phyloP scores from a whole-genome alignment of 352 stramenopile species.

The Aphanomyces euteiches region DNA sequence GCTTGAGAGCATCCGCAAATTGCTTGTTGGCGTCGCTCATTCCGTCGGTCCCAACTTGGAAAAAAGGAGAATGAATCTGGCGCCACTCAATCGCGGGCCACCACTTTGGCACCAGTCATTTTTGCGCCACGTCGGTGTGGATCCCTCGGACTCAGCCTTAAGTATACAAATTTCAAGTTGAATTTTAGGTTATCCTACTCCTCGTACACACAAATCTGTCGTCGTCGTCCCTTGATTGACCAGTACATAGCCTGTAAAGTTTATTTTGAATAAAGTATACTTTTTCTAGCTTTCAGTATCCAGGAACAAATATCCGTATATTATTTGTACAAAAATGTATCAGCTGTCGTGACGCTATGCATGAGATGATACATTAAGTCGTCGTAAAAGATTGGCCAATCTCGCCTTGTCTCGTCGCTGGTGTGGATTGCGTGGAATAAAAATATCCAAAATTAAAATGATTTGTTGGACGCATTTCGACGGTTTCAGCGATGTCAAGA shows the following conservation, averaged over 20 bases:
- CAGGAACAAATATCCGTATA: not conserved
- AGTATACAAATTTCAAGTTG: not conserved
- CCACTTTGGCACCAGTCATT: slow-evolving; percentile 11
- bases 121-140: not conserved
- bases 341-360: too few relatives aligned
- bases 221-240: not conserved
- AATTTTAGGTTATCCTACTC: not conserved
- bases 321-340: not conserved
- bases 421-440: not conserved
- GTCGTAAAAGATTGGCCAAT: not conserved
- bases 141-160: not conserved
- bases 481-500: not conserved
- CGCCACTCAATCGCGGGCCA: slow-evolving; percentile 10
- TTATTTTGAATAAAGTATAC: not conserved
- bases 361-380: not conserved
- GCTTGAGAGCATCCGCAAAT: slow-evolving; percentile 79
- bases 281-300: not conserved
- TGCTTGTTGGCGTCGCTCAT: slow-evolving; percentile 81
- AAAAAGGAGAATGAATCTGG: slow-evolving; percentile 17
- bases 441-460: not conserved
- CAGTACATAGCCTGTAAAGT: not conserved
- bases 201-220: not conserved
- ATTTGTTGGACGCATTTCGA: not conserved
- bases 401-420: not conserved
- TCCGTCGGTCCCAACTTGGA: slow-evolving; percentile 61